Percentiles rank a stretch among this genome's conserved stretches.
Conservation (phyloP, 2,329 filamentous ascomycete species). For the Grosmannia huntii region DNA sequence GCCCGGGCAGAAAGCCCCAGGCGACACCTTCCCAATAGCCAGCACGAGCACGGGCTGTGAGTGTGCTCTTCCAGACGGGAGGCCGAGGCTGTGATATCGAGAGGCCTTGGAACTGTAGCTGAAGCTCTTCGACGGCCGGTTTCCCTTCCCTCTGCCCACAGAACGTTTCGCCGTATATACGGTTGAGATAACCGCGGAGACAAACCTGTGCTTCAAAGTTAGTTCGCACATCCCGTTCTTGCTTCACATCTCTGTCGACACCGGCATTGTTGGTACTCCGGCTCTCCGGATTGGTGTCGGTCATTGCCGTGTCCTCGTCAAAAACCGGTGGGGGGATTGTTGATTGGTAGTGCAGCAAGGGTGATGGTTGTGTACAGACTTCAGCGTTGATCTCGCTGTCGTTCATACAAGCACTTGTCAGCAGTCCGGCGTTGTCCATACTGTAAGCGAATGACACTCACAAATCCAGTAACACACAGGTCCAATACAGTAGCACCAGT, state of each 20-base stretch:
- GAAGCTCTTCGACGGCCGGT: neutral
- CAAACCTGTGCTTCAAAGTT: conserved; percentile 7
- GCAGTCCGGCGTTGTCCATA: neutral
- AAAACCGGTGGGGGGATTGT: conserved; percentile 5
- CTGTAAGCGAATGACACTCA: neutral
- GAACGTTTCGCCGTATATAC: conserved; percentile 4
- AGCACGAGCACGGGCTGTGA: conserved; percentile 4
- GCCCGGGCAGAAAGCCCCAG: conserved; percentile 1
- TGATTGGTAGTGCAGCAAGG: conserved; percentile 7
- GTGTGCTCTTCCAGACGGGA: neutral
- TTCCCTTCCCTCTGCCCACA: neutral
- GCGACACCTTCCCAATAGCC: conserved; percentile 9
- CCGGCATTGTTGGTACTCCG: neutral
- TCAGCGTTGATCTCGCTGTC: conserved; percentile 8
- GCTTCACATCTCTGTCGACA: neutral
- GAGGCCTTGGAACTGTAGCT: conserved; percentile 2
- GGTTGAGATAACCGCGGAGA: conserved; percentile 5
- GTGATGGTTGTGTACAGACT: conserved; percentile 1
- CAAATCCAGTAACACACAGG: conserved; percentile 10
- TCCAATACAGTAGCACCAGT: conserved; percentile 10
- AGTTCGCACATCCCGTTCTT: neutral
- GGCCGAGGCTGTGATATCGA: neutral
- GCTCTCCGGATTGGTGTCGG: neutral
- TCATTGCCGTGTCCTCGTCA: neutral
- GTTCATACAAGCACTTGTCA: neutral